Percentiles rank a stretch among this genome's conserved stretches.
Evolutionary conservation across 2,329 filamentous ascomycete genomes (phyloP).

Genomic region (Whalleya microplaca): DNA sequence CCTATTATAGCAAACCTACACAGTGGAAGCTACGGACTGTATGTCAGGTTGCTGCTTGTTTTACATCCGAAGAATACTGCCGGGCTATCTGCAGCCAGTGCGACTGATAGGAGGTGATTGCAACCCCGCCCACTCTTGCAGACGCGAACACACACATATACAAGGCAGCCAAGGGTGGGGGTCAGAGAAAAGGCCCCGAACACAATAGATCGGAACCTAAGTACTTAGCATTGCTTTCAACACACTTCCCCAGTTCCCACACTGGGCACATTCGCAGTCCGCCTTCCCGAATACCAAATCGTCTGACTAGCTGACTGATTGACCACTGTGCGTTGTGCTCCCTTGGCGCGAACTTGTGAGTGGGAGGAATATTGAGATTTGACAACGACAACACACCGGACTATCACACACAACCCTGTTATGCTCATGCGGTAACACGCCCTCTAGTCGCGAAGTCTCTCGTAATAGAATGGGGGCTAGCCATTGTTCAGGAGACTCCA

Average conservation of each 20-base stretch:
- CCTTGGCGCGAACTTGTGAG: neutral
- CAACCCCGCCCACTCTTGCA: neutral
- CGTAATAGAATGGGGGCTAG: constrained; percentile 19
- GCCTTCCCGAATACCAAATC: too few relatives aligned
- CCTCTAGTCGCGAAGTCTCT: neutral
- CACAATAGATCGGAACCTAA: too few relatives aligned
- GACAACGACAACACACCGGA: neutral
- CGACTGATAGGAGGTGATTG: neutral
- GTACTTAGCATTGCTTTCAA: neutral
- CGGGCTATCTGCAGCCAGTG: neutral
- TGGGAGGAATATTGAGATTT: neutral
- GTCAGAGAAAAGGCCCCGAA: neutral
- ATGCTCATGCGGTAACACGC: neutral
- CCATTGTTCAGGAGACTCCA: constrained; percentile 11
- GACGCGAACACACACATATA: neutral
- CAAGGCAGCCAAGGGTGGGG: neutral
- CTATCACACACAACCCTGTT: neutral
- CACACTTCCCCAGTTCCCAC: neutral
- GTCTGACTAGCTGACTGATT: too few relatives aligned
- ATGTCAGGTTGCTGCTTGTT: neutral
- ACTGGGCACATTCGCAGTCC: too few relatives aligned
- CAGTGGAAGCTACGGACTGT: neutral
- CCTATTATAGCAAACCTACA: neutral
- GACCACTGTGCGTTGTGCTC: too few relatives aligned
- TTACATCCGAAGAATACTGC: neutral